Conservation (phyloP, 306 rosid species). For the Phaseolus lunatus region DNA sequence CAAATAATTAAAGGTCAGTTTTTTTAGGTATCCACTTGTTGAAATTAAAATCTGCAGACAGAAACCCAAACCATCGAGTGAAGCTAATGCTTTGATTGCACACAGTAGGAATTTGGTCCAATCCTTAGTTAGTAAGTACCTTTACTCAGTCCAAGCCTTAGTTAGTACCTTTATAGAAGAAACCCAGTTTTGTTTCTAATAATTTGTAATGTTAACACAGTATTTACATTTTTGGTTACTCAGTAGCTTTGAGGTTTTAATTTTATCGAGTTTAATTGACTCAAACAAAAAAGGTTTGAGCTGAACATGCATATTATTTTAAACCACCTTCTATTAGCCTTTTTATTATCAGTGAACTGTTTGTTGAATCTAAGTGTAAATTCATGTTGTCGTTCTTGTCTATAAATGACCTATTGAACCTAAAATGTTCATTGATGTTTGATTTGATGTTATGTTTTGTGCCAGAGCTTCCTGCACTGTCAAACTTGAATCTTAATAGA, state of each 20-base stretch:
- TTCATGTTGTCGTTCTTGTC: conserved; percentile 17
- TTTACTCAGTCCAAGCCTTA: neutral
- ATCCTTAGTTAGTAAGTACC: neutral
- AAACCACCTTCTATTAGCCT: conserved; percentile 28
- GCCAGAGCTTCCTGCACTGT: conserved; percentile 71
- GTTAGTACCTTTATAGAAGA: neutral
- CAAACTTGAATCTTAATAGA: conserved; percentile 85
- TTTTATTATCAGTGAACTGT: conserved; percentile 5
- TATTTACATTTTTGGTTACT: conserved; percentile 8
- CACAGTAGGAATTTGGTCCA: neutral
- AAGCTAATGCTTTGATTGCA: no score
- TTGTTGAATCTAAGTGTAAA: conserved; percentile 9
- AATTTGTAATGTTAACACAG: neutral
- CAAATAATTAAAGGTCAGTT: no score
- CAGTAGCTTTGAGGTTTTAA: conserved; percentile 14
- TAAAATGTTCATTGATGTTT: conserved; percentile 32
- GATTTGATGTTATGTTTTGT: conserved; percentile 46
- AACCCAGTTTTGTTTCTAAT: conserved; percentile 13
- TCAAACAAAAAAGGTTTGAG: conserved; percentile 15
- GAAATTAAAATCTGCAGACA: no score
- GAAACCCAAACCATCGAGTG: no score
- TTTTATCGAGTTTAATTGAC: neutral
- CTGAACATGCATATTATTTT: conserved; percentile 17
- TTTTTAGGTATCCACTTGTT: no score
- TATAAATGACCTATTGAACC: conserved; percentile 20